Evolutionary conservation across 1,284 basidiomycete species (phyloP), one percentile per base, ranked within the genome.

Genomic region (Rhodotorula sp.): DNA sequence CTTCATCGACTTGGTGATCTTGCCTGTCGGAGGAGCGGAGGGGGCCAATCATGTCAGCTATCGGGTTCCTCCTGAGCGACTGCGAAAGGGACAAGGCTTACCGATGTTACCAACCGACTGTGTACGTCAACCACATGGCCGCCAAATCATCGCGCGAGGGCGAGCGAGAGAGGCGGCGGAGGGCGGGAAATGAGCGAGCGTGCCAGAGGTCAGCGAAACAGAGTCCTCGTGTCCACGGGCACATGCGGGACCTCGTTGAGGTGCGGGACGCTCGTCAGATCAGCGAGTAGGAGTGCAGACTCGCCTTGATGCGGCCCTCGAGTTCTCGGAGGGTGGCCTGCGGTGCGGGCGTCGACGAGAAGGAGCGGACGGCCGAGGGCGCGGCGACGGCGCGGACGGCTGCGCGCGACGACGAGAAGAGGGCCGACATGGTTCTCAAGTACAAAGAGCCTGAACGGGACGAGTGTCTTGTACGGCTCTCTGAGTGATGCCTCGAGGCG

Each of bases 271-370:
- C 52, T n/a, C n/a, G 8, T 15, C 23, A 56, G 26, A 31, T 16
- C 23, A 26, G 52, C 6, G 15, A 14, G 5, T 3, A 2, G 52
- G 15, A 15, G 26, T n/a, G 52, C 23, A 16, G 26, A 58, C 57
- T 39, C 69, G 93, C 97, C 89, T 98, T 97, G 84, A 95, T 87
- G 78, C 96, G 91, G 83, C 92, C 84, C 86, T 99, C 97, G 80
- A 98, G 91, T 85, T 99, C 96, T 81, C 94, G 90, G 78, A 99
- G 90, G 71, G 96, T 97, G 62, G 94, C 95, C 92, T 95, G 94
- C 83, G 93, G 93, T 78, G 90, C 88, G 78, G 90, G 87, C 81
- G 85, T 84, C 76, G 85, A 80, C 59, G 89, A 88, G 64, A 86
- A 87, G 78, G 87, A 86, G 85, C 82, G 87, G 57, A 68, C 67